Percentiles rank a stretch among this genome's conserved stretches.
Evolutionary conservation across 306 rosid species (phyloP).

Genomic region (Cicer judaicum): DNA sequence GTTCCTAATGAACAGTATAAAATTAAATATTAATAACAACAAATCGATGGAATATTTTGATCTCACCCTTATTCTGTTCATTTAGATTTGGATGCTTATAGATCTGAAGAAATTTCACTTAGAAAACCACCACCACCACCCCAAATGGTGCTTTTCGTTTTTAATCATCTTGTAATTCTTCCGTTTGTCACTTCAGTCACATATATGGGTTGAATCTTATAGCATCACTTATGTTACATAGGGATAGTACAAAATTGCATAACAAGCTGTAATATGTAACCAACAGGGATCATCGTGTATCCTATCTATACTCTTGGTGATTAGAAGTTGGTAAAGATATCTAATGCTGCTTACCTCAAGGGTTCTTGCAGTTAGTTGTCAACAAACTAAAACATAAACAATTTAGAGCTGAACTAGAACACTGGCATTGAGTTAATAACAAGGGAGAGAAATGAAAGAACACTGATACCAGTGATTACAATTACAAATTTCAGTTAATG

Average conservation of each 20-base stretch:
- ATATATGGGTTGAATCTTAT: background rate
- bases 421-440: background rate
- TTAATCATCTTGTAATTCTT: background rate
- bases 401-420: background rate
- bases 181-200: background rate
- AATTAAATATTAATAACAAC: background rate
- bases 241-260: background rate
- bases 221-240: background rate
- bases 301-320: background rate
- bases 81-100: background rate
- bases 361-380: background rate
- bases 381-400: background rate
- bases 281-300: background rate
- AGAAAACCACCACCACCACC: background rate
- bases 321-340: background rate
- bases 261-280: background rate
- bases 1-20: background rate
- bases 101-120: background rate
- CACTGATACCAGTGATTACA: too few relatives aligned
- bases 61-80: background rate
- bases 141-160: background rate
- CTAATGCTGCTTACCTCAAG: background rate
- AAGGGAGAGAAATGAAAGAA: background rate
- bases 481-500: too few relatives aligned
- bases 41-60: background rate